Conservation (phyloP, 352 stramenopile species). For the Phytophthora ohioensis region DNA sequence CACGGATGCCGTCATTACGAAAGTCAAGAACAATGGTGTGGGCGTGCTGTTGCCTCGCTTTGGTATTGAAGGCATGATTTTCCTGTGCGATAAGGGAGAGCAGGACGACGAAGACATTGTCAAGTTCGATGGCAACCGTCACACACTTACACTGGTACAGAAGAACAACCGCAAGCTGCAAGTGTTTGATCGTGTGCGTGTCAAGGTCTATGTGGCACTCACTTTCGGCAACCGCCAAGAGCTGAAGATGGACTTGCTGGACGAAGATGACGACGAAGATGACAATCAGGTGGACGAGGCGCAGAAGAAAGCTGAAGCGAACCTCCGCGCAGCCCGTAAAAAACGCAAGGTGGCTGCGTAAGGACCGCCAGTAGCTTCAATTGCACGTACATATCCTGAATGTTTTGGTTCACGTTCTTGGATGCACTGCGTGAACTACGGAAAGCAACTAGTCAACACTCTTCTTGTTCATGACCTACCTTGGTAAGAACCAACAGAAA, state of each 20-base stretch:
- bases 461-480: too few relatives aligned
- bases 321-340: constrained; percentile 36
- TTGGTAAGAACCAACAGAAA: too few relatives aligned
- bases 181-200: constrained; percentile 83
- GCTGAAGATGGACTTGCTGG: constrained; percentile 84
- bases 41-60: constrained; percentile 98
- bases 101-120: constrained; percentile 66
- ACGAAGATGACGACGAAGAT: constrained; percentile 46
- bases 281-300: constrained; percentile 25
- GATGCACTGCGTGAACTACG: too few relatives aligned
- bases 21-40: constrained; percentile 95
- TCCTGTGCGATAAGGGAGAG: constrained; percentile 84
- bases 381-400: constrained; percentile 19
- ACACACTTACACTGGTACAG: constrained; percentile 72
- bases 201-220: constrained; percentile 82
- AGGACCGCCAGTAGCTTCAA: constrained; percentile 8
- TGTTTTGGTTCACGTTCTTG: background rate
- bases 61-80: constrained; percentile 98
- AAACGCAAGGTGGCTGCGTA: constrained; percentile 46
- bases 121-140: constrained; percentile 55
- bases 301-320: constrained; percentile 45
- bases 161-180: constrained; percentile 61
- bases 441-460: too few relatives aligned
- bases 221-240: constrained; percentile 87
- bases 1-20: constrained; percentile 95